phyloP scores from a whole-genome alignment of 73 alveolate genomes.

The Stentor roeselii region DNA sequence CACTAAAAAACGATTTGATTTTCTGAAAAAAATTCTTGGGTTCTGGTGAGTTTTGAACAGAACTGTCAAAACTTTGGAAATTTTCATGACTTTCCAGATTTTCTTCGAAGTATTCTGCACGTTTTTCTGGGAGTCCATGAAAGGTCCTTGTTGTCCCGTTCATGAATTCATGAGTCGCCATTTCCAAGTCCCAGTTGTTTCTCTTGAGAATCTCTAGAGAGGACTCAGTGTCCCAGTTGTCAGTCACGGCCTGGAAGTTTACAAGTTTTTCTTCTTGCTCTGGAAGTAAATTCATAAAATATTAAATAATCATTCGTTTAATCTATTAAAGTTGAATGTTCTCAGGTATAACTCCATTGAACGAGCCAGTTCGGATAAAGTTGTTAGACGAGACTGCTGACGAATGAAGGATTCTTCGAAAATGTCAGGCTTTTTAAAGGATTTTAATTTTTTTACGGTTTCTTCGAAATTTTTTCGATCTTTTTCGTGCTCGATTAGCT shows the following conservation, averaged over 20 bases:
- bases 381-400: too few species aligned
- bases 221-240: background rate
- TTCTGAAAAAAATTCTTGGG: too few species aligned
- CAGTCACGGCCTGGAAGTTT: slow-evolving; percentile 19
- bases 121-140: background rate
- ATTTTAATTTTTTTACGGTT: too few species aligned
- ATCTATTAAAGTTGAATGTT: too few species aligned
- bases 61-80: too few species aligned
- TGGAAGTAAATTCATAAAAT: background rate
- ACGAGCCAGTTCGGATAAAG: too few species aligned
- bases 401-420: too few species aligned
- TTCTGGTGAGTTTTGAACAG: background rate
- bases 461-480: background rate
- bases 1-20: background rate
- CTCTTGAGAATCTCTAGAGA: background rate
- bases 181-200: background rate
- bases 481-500: background rate
- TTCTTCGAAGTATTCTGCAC: background rate
- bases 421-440: too few species aligned
- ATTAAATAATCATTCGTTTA: too few species aligned
- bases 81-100: background rate
- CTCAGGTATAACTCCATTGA: too few species aligned
- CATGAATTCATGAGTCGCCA: background rate
- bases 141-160: background rate
- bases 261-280: slow-evolving; percentile 1